phyloP scores from a whole-genome alignment of 208 protist species.

The Leptomonas pyrrhocoris region DNA sequence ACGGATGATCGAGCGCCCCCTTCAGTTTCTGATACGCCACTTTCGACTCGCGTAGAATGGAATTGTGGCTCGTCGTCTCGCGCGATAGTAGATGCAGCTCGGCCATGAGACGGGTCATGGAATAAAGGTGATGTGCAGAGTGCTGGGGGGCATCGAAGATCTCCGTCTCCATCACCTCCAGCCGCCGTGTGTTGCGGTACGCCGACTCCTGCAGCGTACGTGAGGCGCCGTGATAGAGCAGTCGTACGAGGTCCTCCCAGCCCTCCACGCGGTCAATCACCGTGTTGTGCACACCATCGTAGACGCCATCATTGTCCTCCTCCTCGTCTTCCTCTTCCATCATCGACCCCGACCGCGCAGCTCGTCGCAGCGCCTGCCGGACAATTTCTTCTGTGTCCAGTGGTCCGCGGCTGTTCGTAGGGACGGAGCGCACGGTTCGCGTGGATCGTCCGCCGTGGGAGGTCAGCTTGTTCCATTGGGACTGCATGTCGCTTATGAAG shows the following conservation, averaged over 20 bases:
- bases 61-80: conserved; percentile 42
- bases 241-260: conserved; percentile 50
- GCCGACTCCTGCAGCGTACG: conserved; percentile 39
- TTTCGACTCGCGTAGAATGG: conserved; percentile 54
- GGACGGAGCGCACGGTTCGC: conserved; percentile 3
- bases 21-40: conserved; percentile 45
- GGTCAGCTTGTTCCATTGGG: conserved; percentile 40
- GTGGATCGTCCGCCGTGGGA: conserved; percentile 1
- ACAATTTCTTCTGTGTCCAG: conserved; percentile 2
- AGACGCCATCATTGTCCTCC: background rate
- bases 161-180: conserved; percentile 54
- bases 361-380: conserved; percentile 11
- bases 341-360: conserved; percentile 4
- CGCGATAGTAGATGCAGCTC: conserved; percentile 57
- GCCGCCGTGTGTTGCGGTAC: conserved; percentile 42
- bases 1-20: conserved; percentile 25
- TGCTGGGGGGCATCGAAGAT: conserved; percentile 34
- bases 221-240: conserved; percentile 44
- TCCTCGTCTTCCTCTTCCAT: conserved; percentile 10
- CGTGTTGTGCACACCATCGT: conserved; percentile 3
- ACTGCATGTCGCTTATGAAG: conserved; percentile 50
- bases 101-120: conserved; percentile 39
- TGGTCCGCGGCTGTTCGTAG: background rate
- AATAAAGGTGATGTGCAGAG: conserved; percentile 12
- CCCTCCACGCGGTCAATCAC: conserved; percentile 21